Evolutionary conservation across 192 early-diverging fungal species (phyloP).

Genomic region (Coemansia sp.): DNA sequence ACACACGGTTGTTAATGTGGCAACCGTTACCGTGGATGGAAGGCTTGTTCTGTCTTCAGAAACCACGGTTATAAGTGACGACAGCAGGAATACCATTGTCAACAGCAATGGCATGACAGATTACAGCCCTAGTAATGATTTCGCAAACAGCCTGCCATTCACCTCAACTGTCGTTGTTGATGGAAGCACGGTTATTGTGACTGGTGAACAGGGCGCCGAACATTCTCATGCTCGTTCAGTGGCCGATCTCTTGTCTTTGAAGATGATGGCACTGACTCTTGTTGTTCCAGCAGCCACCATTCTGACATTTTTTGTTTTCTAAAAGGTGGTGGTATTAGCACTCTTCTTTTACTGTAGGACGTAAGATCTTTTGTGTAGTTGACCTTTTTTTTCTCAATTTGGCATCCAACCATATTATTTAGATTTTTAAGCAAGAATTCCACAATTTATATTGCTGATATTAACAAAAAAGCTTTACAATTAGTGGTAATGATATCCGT

Average conservation of each 20-base stretch:
- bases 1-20: constrained; percentile 34
- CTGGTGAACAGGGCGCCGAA: constrained; percentile 13
- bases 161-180: constrained; percentile 40
- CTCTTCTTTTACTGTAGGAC: too few relatives aligned
- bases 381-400: background rate
- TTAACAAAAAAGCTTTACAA: too few relatives aligned
- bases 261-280: background rate
- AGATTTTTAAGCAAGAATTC: background rate
- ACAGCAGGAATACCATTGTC: background rate
- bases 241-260: background rate
- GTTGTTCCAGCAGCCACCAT: background rate
- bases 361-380: too few relatives aligned
- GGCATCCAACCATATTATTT: background rate
- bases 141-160: constrained; percentile 7
- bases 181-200: constrained; percentile 36
- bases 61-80: constrained; percentile 13
- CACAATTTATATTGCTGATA: too few relatives aligned
- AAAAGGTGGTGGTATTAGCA: background rate
- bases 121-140: constrained; percentile 1
- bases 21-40: constrained; percentile 42
- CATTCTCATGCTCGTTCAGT: background rate
- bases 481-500: background rate
- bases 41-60: constrained; percentile 21
- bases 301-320: background rate
- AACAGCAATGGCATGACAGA: constrained; percentile 13